Percentiles rank a stretch among this genome's conserved stretches.
Evolutionary conservation across 768 basidiomycete species (phyloP).

Genomic region (Cyathus striatus): DNA sequence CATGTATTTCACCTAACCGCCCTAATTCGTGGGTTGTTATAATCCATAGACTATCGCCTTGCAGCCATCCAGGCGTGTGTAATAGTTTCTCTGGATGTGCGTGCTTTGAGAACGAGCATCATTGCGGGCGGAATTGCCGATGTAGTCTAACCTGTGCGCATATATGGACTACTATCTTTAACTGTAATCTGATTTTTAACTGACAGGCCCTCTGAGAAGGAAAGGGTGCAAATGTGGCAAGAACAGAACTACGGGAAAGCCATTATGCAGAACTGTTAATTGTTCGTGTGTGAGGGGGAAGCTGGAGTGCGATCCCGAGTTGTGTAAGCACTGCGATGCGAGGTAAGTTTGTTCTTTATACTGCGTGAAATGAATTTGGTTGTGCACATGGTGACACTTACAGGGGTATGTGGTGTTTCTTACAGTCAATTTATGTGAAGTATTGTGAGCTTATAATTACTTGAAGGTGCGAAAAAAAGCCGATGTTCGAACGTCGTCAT

Average conservation of each 20-base stretch:
- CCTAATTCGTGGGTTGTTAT: not conserved
- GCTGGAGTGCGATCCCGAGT: slow-evolving; percentile 51
- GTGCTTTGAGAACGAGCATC: slow-evolving; percentile 31
- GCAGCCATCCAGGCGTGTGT: slow-evolving; percentile 46
- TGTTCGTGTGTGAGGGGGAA: slow-evolving; percentile 30
- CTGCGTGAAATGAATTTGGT: not conserved
- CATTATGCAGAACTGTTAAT: slow-evolving; percentile 10
- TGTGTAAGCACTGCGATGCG: slow-evolving; percentile 40
- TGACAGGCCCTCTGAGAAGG: slow-evolving; percentile 33
- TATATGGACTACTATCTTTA: slow-evolving; percentile 4
- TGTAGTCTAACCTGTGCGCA: slow-evolving; percentile 37
- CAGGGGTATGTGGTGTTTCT: slow-evolving; percentile 9
- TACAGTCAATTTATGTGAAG: too few species aligned
- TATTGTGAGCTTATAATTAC: too few species aligned
- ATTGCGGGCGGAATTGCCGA: slow-evolving; percentile 44
- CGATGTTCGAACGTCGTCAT: not conserved
- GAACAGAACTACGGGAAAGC: slow-evolving; percentile 8
- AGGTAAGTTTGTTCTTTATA: slow-evolving; percentile 17
- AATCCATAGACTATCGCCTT: slow-evolving; percentile 27
- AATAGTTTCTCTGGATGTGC: slow-evolving; percentile 26
- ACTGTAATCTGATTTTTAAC: slow-evolving; percentile 3
- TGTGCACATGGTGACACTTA: not conserved
- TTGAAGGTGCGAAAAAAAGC: too few species aligned
- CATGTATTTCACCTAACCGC: not conserved
- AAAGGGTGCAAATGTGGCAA: slow-evolving; percentile 34